Evolutionary conservation across 2,329 filamentous ascomycete species (phyloP), one percentile per base, ranked within the genome.

Genomic region (Tolypocladium capitatum): DNA sequence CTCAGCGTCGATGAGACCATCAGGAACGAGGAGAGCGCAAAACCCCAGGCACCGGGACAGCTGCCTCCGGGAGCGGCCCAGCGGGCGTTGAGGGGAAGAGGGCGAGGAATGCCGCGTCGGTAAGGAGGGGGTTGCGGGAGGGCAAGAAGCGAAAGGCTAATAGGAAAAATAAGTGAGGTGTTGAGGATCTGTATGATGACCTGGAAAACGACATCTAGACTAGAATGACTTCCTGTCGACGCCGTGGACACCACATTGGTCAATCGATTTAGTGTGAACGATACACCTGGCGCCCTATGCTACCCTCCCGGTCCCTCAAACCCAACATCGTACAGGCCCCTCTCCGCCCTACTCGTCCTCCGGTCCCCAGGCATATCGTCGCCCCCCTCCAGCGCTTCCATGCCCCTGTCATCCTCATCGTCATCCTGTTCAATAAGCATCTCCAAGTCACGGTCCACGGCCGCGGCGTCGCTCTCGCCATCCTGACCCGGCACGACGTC

Each of bases 1-100:
- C 71, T 98, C 60, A 85, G 88, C 58, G 92, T 98, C 48, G 92
- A 98, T 63, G 92, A 98, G 80, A 98, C 92, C 32, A 97, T 98
- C 69, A 89, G 83, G 69, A 98, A 98, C 69, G 88, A 98, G 73
- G 90, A 97, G 73, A 94, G 87, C 60, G 78, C 83, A 58, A 74
- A 81, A 65, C 85, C 90, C 24, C 86, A 94, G 67, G 88, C 81
- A 9, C 91, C 91, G 0, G 77, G 80, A 48, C 76, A 85, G 66
- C 77, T 90, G 55, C 86, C 85, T 5, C 83, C 83, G 1, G 86
- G 85, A 56, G 90, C 91, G 21, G 90, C 91, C 11, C 91, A 97
- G 73, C 76, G 91, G 60, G 91, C 89, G 38, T 69, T 97, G 55
- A 78, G 90, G 53, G 86, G 85, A 51, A 74, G 88, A 56, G 89